Evolutionary conservation across 2,329 filamentous ascomycete genomes (phyloP).

Genomic region (Dactylellina leptospora): DNA sequence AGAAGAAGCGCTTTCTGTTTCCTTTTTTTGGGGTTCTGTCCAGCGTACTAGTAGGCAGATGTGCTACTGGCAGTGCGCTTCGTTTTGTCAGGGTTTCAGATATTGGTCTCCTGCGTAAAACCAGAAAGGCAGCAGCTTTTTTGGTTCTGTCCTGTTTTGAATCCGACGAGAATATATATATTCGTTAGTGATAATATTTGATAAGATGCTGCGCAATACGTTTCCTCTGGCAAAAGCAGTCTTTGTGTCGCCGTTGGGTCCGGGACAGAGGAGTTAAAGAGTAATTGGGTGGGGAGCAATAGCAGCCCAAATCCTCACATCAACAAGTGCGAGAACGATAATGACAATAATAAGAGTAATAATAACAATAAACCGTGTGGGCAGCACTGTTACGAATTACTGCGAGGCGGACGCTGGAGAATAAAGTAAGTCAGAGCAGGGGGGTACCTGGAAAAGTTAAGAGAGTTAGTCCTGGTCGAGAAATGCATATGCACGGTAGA

Average conservation of each 20-base stretch:
- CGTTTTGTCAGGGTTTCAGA: slow-evolving; percentile 51
- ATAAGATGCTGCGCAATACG: slow-evolving; percentile 43
- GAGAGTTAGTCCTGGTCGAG: slow-evolving; percentile 43
- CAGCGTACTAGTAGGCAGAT: slow-evolving; percentile 40
- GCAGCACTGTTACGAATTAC: slow-evolving; percentile 14
- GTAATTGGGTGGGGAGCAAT: slow-evolving; percentile 33
- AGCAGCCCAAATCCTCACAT: slow-evolving; percentile 32
- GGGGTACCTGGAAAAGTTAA: slow-evolving; percentile 47
- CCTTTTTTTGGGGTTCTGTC: slow-evolving; percentile 7
- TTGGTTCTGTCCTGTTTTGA: slow-evolving; percentile 23
- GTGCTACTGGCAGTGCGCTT: slow-evolving; percentile 39
- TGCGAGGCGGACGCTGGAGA: slow-evolving; percentile 46
- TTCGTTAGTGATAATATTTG: slow-evolving; percentile 37
- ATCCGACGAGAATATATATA: slow-evolving; percentile 14
- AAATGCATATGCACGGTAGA: slow-evolving; percentile 47
- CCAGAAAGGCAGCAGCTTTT: slow-evolving; percentile 51
- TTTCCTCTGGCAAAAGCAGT: slow-evolving; percentile 20
- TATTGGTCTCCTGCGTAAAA: slow-evolving; percentile 41
- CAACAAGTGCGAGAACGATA: slow-evolving; percentile 20
- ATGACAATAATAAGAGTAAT: slow-evolving; percentile 25
- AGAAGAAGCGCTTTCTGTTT: not conserved
- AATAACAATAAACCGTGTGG: slow-evolving; percentile 10
- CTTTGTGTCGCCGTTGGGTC: slow-evolving; percentile 18
- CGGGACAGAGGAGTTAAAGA: slow-evolving; percentile 3
- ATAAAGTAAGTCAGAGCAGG: slow-evolving; percentile 40